These are phyloP conservation scores for Diospyros kaki DNA, from an alignment of 148 eudicot genomes.

Conservation along the genomic window DNA sequence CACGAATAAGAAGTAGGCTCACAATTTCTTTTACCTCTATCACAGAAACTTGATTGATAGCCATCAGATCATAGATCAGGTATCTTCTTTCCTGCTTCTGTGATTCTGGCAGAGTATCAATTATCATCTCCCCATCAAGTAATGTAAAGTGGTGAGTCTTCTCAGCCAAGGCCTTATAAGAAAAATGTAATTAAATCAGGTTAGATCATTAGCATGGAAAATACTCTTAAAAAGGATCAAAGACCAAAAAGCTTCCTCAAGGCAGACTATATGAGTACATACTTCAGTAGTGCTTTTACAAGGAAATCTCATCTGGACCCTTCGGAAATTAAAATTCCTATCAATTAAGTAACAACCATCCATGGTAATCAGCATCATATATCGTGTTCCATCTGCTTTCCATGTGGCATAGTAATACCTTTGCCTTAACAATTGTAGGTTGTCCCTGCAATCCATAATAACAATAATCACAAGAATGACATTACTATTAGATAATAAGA, in stretches of 20 bases:
- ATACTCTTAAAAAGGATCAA: neutral
- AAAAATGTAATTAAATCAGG: slow-evolving; percentile 22
- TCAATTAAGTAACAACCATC: slow-evolving; percentile 93
- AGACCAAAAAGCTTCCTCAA: neutral
- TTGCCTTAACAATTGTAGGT: slow-evolving; percentile 80
- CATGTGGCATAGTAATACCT: slow-evolving; percentile 96
- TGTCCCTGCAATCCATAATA: slow-evolving; percentile 55
- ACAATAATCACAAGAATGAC: neutral
- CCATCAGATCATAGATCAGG: slow-evolving; percentile 94
- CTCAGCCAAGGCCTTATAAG: slow-evolving; percentile 39
- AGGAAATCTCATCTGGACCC: slow-evolving; percentile 98
- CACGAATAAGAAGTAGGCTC: neutral
- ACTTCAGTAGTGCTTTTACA: slow-evolving; percentile 72
- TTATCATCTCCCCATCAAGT: slow-evolving; percentile 98
- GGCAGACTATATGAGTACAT: slow-evolving; percentile 14
- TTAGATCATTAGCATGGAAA: slow-evolving; percentile 1
- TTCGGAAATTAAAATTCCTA: slow-evolving; percentile 83
- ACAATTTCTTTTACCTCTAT: slow-evolving; percentile 54
- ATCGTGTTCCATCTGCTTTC: slow-evolving; percentile 99
- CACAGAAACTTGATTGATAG: slow-evolving; percentile 60
- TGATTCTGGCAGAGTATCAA: slow-evolving; percentile 69
- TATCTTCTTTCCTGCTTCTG: slow-evolving; percentile 94
- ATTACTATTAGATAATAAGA: neutral
- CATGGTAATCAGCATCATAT: slow-evolving; percentile 84
- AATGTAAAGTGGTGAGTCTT: slow-evolving; percentile 80